phyloP scores from a whole-genome alignment of 2,329 filamentous ascomycete genomes.

The Penicillium freii region DNA sequence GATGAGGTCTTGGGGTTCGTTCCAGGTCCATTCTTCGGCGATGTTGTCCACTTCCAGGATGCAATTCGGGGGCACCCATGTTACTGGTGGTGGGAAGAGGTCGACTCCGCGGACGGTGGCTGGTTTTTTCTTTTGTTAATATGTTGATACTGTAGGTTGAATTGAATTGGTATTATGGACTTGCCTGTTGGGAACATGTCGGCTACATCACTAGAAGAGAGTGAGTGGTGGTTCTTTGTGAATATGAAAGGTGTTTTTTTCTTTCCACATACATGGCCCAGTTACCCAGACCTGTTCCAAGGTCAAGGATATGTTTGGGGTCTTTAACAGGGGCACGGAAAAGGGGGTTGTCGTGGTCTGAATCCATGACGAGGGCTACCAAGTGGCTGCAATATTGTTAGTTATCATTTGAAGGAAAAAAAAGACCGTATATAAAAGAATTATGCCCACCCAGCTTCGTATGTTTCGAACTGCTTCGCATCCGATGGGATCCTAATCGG shows the following conservation, averaged over 20 bases:
- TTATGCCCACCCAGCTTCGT: conserved; percentile 16
- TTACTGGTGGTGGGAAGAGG: conserved; percentile 25
- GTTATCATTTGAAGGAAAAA: not conserved
- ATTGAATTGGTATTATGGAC: not conserved
- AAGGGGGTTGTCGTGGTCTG: conserved; percentile 12
- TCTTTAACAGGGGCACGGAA: conserved; percentile 13
- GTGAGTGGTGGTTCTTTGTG: conserved; percentile 6
- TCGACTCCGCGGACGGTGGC: conserved; percentile 24
- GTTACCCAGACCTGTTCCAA: conserved; percentile 5
- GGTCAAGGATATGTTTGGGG: conserved; percentile 8
- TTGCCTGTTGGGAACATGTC: conserved; percentile 21
- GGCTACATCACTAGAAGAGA: conserved; percentile 17
- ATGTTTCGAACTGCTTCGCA: conserved; percentile 18
- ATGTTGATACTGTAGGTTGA: not conserved
- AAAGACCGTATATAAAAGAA: not conserved
- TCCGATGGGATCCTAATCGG: conserved; percentile 13
- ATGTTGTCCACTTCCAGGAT: conserved; percentile 29
- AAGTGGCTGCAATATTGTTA: conserved; percentile 11
- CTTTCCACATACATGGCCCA: conserved; percentile 10
- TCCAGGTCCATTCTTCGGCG: conserved; percentile 25
- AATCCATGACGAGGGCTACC: conserved; percentile 16
- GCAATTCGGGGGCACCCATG: conserved; percentile 31
- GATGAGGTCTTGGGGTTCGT: conserved; percentile 26
- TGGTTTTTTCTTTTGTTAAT: not conserved
- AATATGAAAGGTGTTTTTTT: not conserved